phyloP scores from a whole-genome alignment of 108 stramenopile genomes.

The Cyclotella atomus region DNA sequence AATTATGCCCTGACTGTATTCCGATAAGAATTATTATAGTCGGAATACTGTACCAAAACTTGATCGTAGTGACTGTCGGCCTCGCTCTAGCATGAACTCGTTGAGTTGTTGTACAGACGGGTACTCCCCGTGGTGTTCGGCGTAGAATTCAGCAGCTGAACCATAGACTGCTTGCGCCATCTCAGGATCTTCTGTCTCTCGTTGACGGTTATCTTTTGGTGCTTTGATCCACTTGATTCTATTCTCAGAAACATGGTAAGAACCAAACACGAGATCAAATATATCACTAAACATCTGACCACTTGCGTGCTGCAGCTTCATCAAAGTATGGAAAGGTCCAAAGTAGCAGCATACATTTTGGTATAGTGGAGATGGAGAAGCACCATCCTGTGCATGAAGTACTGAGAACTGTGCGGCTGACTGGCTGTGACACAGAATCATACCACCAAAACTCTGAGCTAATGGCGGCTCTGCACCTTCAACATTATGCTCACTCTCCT shows the following conservation, averaged over 20 bases:
- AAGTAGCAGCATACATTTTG: neutral
- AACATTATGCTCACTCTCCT: neutral
- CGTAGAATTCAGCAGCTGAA: neutral
- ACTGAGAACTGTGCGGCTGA: neutral
- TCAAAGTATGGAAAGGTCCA: neutral
- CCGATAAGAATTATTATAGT: too few relatives aligned
- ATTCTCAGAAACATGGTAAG: neutral
- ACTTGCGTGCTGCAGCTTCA: neutral
- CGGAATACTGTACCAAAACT: too few relatives aligned
- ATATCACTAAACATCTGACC: neutral
- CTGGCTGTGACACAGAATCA: neutral
- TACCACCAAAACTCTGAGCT: neutral
- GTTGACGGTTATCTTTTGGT: neutral
- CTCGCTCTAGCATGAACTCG: neutral
- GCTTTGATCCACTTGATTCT: neutral
- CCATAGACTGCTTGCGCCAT: neutral
- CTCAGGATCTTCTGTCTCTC: neutral
- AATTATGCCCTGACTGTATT: too few relatives aligned
- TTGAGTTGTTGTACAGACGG: neutral
- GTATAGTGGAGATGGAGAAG: neutral
- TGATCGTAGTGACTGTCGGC: too few relatives aligned
- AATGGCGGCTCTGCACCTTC: neutral
- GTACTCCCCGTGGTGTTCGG: neutral
- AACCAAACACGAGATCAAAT: neutral
- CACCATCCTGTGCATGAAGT: neutral